phyloP scores from a whole-genome alignment of 805 yeast genomes.

The Wickerhamiella brachini region DNA sequence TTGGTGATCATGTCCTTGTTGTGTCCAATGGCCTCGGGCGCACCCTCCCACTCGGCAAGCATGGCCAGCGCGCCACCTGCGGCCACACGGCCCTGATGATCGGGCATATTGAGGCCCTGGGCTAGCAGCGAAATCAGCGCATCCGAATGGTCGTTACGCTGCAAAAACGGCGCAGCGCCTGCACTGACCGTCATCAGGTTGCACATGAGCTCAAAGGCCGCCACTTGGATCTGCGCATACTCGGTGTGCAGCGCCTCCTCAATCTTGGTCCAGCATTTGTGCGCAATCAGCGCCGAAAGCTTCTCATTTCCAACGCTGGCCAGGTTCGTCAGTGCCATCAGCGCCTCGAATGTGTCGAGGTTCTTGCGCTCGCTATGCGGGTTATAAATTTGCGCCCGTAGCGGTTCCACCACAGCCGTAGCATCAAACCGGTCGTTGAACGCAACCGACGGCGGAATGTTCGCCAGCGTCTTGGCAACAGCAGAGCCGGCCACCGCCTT shows the following conservation, averaged over 20 bases:
- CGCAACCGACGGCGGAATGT: slow-evolving; percentile 24
- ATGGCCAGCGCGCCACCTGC: slow-evolving; percentile 30
- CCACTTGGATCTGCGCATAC: slow-evolving; percentile 38
- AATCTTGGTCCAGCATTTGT: slow-evolving; percentile 34
- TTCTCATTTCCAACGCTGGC: slow-evolving; percentile 34
- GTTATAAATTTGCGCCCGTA: slow-evolving; percentile 19
- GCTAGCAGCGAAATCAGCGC: slow-evolving; percentile 24
- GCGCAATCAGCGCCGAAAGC: slow-evolving; percentile 28
- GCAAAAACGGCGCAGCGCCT: slow-evolving; percentile 27
- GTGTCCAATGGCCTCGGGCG: slow-evolving; percentile 19
- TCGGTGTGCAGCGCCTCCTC: slow-evolving; percentile 33
- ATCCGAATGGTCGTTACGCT: slow-evolving; percentile 18
- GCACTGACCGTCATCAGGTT: slow-evolving; percentile 35
- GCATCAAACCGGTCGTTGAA: slow-evolving; percentile 24
- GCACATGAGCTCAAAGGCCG: slow-evolving; percentile 49
- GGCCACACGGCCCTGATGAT: slow-evolving; percentile 23
- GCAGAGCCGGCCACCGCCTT: slow-evolving; percentile 19
- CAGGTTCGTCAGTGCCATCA: slow-evolving; percentile 56
- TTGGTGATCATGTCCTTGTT: slow-evolving; percentile 17
- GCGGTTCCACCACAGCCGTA: slow-evolving; percentile 21
- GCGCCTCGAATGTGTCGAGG: slow-evolving; percentile 36
- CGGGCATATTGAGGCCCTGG: slow-evolving; percentile 19
- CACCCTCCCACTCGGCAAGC: slow-evolving; percentile 26
- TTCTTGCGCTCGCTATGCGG: slow-evolving; percentile 15
- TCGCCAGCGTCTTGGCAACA: slow-evolving; percentile 24